Evolutionary conservation across 768 basidiomycete genomes (phyloP), one percentile per base, ranked within the genome.

Genomic region (Dioszegia aurantiaca): DNA sequence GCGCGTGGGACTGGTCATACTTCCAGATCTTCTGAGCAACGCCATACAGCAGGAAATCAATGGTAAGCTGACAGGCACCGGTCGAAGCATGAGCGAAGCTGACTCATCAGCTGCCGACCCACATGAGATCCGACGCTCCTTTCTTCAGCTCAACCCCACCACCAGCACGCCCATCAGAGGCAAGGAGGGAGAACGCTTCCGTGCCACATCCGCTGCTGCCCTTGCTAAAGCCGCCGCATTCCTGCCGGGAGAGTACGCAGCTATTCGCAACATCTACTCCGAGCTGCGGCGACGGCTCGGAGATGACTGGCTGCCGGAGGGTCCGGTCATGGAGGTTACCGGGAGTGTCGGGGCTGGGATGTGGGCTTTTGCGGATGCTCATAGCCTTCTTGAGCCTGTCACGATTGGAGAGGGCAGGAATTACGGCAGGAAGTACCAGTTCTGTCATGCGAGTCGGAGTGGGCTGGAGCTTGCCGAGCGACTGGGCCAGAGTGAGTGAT

Each of bases 21-120:
- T 97, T 12, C 87, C 92, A 0, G 74, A 81, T 9, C 86, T 91
- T 74, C 80, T 97, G 41, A 82, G 85, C 63, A 79, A 80, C 12
- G 78, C 86, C 4, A 86, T 95, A 47, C 81, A 82, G 57, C 66
- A 75, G 10, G 80, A 92, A 52, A 87, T 97, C n/a, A 62, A 74
- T 16, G 56, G 76, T 78, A 61, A 49, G 70, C 39, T 44, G 19
- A 24, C n/a, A n/a, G n/a, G n/a, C 8, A 12, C 28, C 23, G n/a
- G 16, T 33, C 39, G n/a, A 2, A 17, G 12, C 37, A 46, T 10
- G 12, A 5, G 9, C 61, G 24, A 21, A 24, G 49, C 48, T 58
- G 51, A 47, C 4, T 8, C 27, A 30, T 17, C 33, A 72, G 70
- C 40, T 19, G 16, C 40, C 8, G 58, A 67, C 48, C 56, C 66